Base-by-base conservation (phyloP, 2,329 filamentous ascomycete species). In the Colletotrichum musicola region DNA sequence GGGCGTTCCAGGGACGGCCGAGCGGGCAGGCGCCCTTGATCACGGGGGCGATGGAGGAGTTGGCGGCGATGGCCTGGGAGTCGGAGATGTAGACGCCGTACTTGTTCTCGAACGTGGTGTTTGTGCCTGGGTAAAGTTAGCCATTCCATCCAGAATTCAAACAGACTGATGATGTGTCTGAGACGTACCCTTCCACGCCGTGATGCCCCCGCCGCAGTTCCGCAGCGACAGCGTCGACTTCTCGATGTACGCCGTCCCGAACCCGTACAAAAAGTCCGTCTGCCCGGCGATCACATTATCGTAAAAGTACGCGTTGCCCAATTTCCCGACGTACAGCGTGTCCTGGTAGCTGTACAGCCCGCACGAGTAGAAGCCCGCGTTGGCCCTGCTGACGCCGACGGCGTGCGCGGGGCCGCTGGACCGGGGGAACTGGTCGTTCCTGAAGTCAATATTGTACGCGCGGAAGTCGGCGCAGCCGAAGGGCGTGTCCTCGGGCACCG, bases 261-360 rank as follows among this genome's bases (percentile, higher is more conserved):
- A 91, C 9, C 89, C 89, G 74, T 91, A 92, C 20, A 92, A 79
- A 78, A 92, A 92, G 72, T 92, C 90, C 0, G 89, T 91, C 74
- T 92, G 83, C 0, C 90, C 90, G 0, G 88, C 90, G 5, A 92
- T 83, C 42, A 88, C 84, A 61, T 80, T 84, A 42, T 85, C 81
- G 75, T 89, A 84, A 77, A 92, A 89, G 77, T 91, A 92, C 0
- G 86, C 86, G 71, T 90, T 91, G 35, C 86, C 90, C 1, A 66
- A 20, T 10, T 69, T 69, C 7, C 66, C 66, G 4, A 69, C 66
- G 30, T 69, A 69, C 66, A 85, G 88, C 7, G 90, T 92, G 70
- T 92, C 90, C 77, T 92, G 90, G 73, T 89, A 92, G 66, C 86
- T 89, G 74, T 90, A 89, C 72, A 92, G 88, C 0, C 89, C 88